These are phyloP conservation scores for Lophium mytilinum DNA, from an alignment of 495 filamentous ascomycete genomes.

Conservation along the genomic window DNA sequence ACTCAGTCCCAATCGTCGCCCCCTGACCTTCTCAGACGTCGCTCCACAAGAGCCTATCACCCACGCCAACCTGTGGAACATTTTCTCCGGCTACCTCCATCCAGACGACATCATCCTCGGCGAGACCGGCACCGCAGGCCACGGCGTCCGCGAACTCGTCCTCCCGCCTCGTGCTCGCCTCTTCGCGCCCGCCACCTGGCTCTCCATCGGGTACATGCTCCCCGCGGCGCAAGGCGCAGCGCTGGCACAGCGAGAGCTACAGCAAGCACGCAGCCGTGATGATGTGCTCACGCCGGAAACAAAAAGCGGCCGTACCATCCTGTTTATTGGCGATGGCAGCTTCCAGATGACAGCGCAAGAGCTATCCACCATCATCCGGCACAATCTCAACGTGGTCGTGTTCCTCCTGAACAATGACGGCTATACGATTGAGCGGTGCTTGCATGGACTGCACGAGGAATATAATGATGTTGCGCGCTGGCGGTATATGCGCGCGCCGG, in stretches of 20 bases:
- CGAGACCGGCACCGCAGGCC: constrained; percentile 3
- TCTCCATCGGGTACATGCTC: constrained; percentile 42
- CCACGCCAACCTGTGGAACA: background rate
- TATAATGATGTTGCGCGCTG: constrained; percentile 77
- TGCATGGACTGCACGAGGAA: constrained; percentile 53
- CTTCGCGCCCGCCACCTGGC: constrained; percentile 35
- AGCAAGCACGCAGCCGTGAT: constrained; percentile 14
- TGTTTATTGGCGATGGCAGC: constrained; percentile 79
- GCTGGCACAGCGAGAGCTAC: constrained; percentile 31
- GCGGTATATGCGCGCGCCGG: constrained; percentile 45
- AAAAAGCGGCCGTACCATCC: constrained; percentile 36
- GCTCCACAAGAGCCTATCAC: background rate
- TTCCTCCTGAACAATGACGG: constrained; percentile 5
- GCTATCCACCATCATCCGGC: constrained; percentile 70
- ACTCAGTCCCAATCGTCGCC: background rate
- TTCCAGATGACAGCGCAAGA: constrained; percentile 76
- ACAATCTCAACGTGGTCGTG: constrained; percentile 65
- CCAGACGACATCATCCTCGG: constrained; percentile 14
- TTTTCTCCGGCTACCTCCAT: background rate
- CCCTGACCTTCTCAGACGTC: background rate
- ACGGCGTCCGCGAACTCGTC: constrained; percentile 1
- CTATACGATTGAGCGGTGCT: constrained; percentile 43
- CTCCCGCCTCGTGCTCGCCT: constrained; percentile 1
- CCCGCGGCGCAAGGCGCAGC: constrained; percentile 38
- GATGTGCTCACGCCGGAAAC: background rate